These are phyloP conservation scores for Reutealis trisperma DNA, from an alignment of 345 rosid genomes.

Conservation along the genomic window DNA sequence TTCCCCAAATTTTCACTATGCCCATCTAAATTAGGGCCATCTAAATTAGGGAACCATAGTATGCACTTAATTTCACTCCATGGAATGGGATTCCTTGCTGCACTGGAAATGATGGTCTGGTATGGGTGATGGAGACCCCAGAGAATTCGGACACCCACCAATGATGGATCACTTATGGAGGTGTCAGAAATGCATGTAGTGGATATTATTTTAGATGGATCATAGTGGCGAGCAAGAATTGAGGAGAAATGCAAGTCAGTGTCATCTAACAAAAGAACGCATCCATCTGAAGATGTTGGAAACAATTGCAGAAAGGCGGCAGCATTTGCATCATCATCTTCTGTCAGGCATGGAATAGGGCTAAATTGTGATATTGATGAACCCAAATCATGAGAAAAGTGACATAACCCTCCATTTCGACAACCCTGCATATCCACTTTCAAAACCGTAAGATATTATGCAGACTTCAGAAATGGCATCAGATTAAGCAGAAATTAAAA, in stretches of 20 bases:
- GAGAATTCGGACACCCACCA: constrained; percentile 51
- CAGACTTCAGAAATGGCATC: not conserved
- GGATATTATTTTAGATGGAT: constrained; percentile 56
- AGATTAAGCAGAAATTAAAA: not conserved
- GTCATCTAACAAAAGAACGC: constrained; percentile 73
- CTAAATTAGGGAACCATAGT: constrained; percentile 70
- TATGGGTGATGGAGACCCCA: constrained; percentile 74
- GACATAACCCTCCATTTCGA: constrained; percentile 70
- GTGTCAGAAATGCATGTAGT: constrained; percentile 59
- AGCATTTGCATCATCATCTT: constrained; percentile 49
- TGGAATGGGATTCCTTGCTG: constrained; percentile 49
- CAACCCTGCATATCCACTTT: constrained; percentile 66
- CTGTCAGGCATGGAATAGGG: constrained; percentile 50
- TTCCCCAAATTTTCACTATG: constrained; percentile 46
- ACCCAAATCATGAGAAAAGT: constrained; percentile 60
- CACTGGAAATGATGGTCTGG: constrained; percentile 55
- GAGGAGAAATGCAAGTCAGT: constrained; percentile 58
- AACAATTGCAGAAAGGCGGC: constrained; percentile 49
- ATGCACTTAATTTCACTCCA: constrained; percentile 70
- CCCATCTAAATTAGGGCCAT: constrained; percentile 47
- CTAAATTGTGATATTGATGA: constrained; percentile 25
- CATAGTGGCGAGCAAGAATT: constrained; percentile 51
- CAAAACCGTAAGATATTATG: constrained; percentile 22
- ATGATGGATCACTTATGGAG: constrained; percentile 35
- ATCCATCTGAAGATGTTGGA: constrained; percentile 51